phyloP scores from a whole-genome alignment of 1,284 basidiomycete species.

The Pascua sp. region DNA sequence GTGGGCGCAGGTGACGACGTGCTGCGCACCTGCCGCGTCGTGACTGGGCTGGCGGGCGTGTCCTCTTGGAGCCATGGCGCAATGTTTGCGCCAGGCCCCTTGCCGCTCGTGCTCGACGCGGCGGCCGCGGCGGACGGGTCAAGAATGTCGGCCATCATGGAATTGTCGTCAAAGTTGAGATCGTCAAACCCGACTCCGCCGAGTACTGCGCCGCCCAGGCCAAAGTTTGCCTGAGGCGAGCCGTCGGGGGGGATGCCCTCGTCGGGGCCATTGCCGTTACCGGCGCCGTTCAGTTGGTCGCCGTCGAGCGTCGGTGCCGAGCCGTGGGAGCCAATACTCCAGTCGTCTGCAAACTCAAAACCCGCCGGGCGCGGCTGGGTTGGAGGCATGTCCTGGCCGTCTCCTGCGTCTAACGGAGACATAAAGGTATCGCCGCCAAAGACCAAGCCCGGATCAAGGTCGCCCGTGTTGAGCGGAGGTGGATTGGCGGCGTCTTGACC shows the following conservation, averaged over 20 bases:
- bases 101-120: conserved; percentile 1
- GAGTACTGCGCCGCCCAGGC: not conserved
- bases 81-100: conserved; percentile 32
- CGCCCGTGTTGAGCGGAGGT: too few relatives aligned
- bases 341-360: too few relatives aligned
- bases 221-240: not conserved
- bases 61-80: conserved; percentile 47
- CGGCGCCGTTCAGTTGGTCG: not conserved
- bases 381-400: too few relatives aligned
- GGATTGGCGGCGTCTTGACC: too few relatives aligned
- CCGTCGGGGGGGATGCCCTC: not conserved
- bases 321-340: too few relatives aligned
- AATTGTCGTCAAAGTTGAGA: conserved; percentile 22
- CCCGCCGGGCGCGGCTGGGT: too few relatives aligned
- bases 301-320: too few relatives aligned
- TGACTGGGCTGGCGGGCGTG: conserved; percentile 7
- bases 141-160: conserved; percentile 43
- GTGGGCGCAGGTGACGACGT: not conserved
- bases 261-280: not conserved
- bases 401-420: too few relatives aligned
- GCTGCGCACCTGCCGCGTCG: not conserved
- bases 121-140: conserved; percentile 26
- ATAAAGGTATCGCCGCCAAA: too few relatives aligned
- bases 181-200: conserved; percentile 27
- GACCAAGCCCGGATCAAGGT: too few relatives aligned